These are phyloP conservation scores for Tolypocladium tropicale DNA, from an alignment of 2,329 filamentous ascomycete genomes.

Conservation along the genomic window DNA sequence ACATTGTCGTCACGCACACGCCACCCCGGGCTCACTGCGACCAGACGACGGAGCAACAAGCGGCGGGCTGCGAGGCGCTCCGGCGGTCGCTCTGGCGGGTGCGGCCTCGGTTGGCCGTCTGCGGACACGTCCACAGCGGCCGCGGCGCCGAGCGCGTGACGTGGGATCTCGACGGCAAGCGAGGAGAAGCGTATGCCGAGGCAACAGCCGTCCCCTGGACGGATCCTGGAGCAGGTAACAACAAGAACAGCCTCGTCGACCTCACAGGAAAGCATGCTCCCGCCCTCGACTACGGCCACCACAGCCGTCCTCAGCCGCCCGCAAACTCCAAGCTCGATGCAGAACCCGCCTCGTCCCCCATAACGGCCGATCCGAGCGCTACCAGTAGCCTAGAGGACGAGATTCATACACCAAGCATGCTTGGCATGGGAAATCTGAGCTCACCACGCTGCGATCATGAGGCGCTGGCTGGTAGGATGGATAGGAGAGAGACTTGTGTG, in stretches of 20 bases:
- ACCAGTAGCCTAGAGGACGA: not conserved
- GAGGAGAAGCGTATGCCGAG: slow-evolving; percentile 34
- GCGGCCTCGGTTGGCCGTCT: slow-evolving; percentile 54
- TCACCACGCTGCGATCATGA: slow-evolving; percentile 29
- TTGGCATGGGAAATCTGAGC: slow-evolving; percentile 12
- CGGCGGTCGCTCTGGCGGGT: slow-evolving; percentile 46
- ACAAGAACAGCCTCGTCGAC: slow-evolving; percentile 54
- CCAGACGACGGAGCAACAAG: slow-evolving; percentile 24
- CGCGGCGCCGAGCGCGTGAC: slow-evolving; percentile 52
- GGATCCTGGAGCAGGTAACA: slow-evolving; percentile 43
- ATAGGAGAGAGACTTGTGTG: slow-evolving; percentile 60
- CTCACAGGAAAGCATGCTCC: slow-evolving; percentile 36
- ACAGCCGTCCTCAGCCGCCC: not conserved
- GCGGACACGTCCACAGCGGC: slow-evolving; percentile 62
- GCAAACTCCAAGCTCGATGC: not conserved
- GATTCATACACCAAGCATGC: slow-evolving; percentile 1
- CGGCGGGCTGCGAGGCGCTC: slow-evolving; percentile 51
- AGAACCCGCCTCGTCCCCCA: not conserved
- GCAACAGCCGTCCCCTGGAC: slow-evolving; percentile 37
- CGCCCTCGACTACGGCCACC: slow-evolving; percentile 35
- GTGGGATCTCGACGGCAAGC: slow-evolving; percentile 40
- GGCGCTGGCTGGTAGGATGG: slow-evolving; percentile 29
- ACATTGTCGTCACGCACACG: slow-evolving; percentile 63
- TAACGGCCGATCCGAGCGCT: not conserved
- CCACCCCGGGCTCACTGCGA: slow-evolving; percentile 54